A percentile compares a stretch with the other conserved stretches of the same genome.
Evolutionary conservation across 306 rosid genomes (phyloP).

Genomic region (Cicer pinnatifidum): DNA sequence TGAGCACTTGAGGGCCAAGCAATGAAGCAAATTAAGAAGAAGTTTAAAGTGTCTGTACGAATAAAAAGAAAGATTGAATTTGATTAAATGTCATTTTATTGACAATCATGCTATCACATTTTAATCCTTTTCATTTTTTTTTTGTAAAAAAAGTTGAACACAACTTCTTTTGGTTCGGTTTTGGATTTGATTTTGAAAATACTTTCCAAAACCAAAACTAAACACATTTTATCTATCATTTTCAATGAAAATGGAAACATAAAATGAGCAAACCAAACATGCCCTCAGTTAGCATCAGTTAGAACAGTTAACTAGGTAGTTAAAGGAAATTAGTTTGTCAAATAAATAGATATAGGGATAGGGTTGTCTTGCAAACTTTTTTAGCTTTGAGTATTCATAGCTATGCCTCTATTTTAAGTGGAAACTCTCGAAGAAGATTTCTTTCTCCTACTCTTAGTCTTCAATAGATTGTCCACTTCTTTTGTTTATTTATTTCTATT

Average conservation of each 20-base stretch:
- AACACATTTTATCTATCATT: not conserved
- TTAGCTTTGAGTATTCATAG: not conserved
- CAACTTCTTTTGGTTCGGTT: not conserved
- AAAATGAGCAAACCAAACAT: constrained; percentile 1
- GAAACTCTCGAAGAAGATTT: not conserved
- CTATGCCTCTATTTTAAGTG: not conserved
- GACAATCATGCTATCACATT: not conserved
- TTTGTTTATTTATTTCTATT: not conserved
- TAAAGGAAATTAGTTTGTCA: not conserved
- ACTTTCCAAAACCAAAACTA: not conserved
- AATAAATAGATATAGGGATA: not conserved
- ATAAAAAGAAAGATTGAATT: not conserved
- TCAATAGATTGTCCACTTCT: not conserved
- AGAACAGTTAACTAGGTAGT: not conserved
- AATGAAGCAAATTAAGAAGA: not conserved
- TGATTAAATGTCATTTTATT: not conserved
- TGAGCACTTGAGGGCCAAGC: not conserved
- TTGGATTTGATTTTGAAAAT: not conserved
- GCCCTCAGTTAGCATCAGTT: not conserved
- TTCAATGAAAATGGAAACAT: not conserved
- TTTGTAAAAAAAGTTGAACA: not conserved
- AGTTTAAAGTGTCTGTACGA: not conserved
- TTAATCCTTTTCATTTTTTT: not conserved
- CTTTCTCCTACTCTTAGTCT: not conserved
- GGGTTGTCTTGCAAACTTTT: not conserved